Evolutionary conservation across 1,284 basidiomycete species (phyloP).

Genomic region (Kalmanozyma brasiliensis): DNA sequence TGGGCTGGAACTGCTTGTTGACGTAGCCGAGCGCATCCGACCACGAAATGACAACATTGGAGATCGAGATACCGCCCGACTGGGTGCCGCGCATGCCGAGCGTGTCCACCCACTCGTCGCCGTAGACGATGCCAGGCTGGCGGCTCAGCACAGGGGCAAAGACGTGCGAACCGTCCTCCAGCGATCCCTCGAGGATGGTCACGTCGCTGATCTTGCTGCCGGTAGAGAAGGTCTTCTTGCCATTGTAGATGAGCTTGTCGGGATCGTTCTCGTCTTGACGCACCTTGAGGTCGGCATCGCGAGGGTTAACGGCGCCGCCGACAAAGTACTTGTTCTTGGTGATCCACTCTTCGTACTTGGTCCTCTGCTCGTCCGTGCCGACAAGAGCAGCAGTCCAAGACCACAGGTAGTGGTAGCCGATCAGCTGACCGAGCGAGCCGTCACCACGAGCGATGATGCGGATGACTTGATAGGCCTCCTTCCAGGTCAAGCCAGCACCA

Average conservation of each 20-base stretch:
- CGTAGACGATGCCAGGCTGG: conserved; percentile 63
- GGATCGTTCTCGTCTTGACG: conserved; percentile 50
- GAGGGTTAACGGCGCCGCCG: conserved; percentile 68
- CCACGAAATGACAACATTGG: conserved; percentile 60
- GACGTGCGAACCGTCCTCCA: conserved; percentile 58
- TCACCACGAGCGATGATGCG: conserved; percentile 64
- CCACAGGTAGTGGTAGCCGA: conserved; percentile 61
- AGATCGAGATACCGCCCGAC: conserved; percentile 61
- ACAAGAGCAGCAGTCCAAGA: conserved; percentile 61
- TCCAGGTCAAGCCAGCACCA: conserved; percentile 60
- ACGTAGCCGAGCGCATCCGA: conserved; percentile 59
- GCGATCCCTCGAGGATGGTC: conserved; percentile 65
- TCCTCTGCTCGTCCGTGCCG: conserved; percentile 60
- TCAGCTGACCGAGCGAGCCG: conserved; percentile 60
- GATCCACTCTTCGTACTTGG: conserved; percentile 44
- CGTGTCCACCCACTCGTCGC: conserved; percentile 68
- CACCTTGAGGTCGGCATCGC: conserved; percentile 65
- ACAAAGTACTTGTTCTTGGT: conserved; percentile 61
- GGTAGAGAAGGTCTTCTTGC: conserved; percentile 67
- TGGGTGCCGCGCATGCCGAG: conserved; percentile 68
- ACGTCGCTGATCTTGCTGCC: conserved; percentile 67
- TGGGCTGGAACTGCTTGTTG: conserved; percentile 50
- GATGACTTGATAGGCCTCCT: conserved; percentile 60
- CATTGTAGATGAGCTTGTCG: conserved; percentile 60
- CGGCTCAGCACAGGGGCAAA: conserved; percentile 65